Conservation (phyloP, 306 rosid genomes). For the Quercus rubra region DNA sequence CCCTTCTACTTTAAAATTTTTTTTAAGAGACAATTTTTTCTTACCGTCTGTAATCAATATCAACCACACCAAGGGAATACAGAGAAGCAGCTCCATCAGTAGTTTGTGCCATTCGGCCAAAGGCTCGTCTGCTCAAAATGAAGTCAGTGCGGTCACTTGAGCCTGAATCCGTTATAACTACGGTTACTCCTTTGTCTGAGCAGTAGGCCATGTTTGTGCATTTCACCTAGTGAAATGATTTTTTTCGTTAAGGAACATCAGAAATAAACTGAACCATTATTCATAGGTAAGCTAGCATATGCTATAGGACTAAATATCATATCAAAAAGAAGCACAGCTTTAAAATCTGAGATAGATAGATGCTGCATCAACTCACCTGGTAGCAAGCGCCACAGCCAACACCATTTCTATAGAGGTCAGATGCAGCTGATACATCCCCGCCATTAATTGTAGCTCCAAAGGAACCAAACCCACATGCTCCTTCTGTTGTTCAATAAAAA, state of each 20-base stretch:
- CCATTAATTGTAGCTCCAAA: constrained; percentile 87
- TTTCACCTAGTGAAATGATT: constrained; percentile 47
- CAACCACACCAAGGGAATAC: constrained; percentile 55
- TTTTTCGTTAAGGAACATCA: not conserved
- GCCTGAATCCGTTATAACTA: constrained; percentile 81
- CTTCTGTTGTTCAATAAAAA: constrained; percentile 39
- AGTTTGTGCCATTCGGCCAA: constrained; percentile 63
- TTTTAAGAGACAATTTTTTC: too few species aligned
- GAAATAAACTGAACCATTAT: not conserved
- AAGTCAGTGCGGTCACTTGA: constrained; percentile 63
- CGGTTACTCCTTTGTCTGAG: constrained; percentile 61
- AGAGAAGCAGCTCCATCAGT: constrained; percentile 49
- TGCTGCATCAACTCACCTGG: constrained; percentile 46
- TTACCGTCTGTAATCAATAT: constrained; percentile 73
- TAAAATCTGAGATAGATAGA: too few species aligned
- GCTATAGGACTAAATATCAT: not conserved
- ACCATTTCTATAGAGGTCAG: constrained; percentile 68
- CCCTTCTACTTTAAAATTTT: not conserved
- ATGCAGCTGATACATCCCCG: constrained; percentile 86
- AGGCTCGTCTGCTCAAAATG: constrained; percentile 73
- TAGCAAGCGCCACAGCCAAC: constrained; percentile 97
- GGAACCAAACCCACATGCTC: constrained; percentile 83
- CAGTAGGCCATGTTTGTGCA: constrained; percentile 64
- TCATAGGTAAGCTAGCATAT: not conserved
- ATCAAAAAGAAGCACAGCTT: not conserved